These are phyloP conservation scores for Geotrichum bryndzae DNA, from an alignment of 1,139 yeast genomes.

Conservation along the genomic window DNA sequence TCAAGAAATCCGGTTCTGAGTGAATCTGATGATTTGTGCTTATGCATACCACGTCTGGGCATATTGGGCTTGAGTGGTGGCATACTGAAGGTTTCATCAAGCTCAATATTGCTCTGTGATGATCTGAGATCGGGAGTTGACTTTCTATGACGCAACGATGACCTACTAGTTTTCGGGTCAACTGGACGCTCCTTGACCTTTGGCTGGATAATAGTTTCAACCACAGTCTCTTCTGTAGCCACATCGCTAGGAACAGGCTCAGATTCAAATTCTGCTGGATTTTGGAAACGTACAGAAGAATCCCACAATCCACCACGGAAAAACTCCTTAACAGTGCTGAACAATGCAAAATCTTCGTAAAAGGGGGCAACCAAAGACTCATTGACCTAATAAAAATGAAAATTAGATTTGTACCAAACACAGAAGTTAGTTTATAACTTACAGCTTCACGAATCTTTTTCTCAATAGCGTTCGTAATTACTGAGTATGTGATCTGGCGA, in stretches of 20 bases:
- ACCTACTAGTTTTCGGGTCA: background rate
- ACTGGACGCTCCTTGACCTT: background rate
- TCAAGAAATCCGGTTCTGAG: background rate
- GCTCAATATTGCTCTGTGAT: background rate
- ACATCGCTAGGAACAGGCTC: background rate
- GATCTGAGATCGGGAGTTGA: constrained; percentile 14
- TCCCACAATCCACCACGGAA: constrained; percentile 94
- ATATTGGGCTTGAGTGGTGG: background rate
- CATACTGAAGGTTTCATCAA: background rate
- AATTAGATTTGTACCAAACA: background rate
- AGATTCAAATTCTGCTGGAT: background rate
- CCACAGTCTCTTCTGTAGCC: background rate
- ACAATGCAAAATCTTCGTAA: constrained; percentile 82
- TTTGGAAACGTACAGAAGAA: constrained; percentile 3
- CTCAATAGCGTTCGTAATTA: constrained; percentile 78
- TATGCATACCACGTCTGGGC: constrained; percentile 1
- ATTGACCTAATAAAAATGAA: constrained; percentile 35
- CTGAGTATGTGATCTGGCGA: constrained; percentile 66
- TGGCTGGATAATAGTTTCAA: background rate
- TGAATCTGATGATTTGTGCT: constrained; percentile 3
- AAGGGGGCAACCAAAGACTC: constrained; percentile 78
- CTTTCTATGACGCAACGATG: constrained; percentile 12
- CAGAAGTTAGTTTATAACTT: background rate
- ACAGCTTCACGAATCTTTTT: constrained; percentile 68
- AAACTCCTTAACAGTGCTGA: constrained; percentile 56